Percentiles rank a stretch among this genome's conserved stretches.
phyloP scores from a whole-genome alignment of 2,329 filamentous ascomycete species.

The Nemania diffusa region DNA sequence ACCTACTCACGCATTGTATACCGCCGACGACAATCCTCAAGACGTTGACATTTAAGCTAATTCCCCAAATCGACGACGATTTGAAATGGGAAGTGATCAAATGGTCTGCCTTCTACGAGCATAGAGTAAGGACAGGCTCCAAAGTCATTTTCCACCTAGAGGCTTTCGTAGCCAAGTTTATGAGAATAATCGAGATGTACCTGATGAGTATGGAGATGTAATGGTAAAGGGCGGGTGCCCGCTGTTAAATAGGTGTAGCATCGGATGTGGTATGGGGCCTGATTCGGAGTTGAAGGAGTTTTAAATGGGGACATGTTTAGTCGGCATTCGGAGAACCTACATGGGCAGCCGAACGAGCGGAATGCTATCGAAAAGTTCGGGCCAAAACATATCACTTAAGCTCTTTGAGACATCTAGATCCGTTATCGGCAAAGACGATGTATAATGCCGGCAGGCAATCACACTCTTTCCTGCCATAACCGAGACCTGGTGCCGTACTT shows the following conservation, averaged over 20 bases:
- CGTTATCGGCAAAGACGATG: constrained; percentile 28
- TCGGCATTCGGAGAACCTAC: constrained; percentile 7
- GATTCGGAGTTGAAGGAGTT: constrained; percentile 37
- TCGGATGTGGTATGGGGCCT: constrained; percentile 21
- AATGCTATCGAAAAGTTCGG: constrained; percentile 4
- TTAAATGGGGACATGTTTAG: constrained; percentile 3
- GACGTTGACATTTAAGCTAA: constrained; percentile 92
- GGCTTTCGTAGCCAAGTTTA: constrained; percentile 98
- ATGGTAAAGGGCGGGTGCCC: constrained; percentile 31
- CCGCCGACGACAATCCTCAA: constrained; percentile 94
- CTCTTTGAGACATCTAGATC: constrained; percentile 9
- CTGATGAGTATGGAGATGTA: constrained; percentile 85
- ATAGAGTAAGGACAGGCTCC: constrained; percentile 87
- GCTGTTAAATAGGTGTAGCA: constrained; percentile 2
- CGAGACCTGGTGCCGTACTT: constrained; percentile 22
- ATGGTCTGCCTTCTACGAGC: constrained; percentile 98
- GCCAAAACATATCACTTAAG: constrained; percentile 8
- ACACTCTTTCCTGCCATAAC: constrained; percentile 13
- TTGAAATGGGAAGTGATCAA: constrained; percentile 92
- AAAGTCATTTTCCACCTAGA: constrained; percentile 99
- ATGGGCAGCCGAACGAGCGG: not conserved
- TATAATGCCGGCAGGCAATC: not conserved
- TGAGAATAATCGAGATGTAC: constrained; percentile 94
- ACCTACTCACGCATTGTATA: constrained; percentile 96
- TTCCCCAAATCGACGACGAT: constrained; percentile 85